Base-by-base conservation (phyloP, 139 green algal species). In the Astrephomene gubernaculifera region DNA sequence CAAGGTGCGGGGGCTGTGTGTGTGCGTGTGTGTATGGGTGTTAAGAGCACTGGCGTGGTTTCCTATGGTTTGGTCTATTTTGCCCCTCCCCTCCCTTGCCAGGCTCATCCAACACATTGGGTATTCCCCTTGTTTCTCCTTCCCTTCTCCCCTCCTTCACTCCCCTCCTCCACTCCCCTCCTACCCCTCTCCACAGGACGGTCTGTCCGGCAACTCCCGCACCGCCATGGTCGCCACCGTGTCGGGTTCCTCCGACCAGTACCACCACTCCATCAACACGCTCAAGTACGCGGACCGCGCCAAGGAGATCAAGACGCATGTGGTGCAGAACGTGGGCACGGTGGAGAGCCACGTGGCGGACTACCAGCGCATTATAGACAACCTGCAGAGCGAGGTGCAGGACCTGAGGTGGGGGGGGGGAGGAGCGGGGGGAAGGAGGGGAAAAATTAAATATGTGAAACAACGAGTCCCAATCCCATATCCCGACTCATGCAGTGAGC, bases 221-320 rank as follows among this genome's bases (percentile, higher is more conserved):
- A 98, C 95, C 6, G 91, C 89, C n/a, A 98, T 98, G 96, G 93
- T 98, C 31, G 93, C 96, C 41, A 97, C 93, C 1, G 91, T 98
- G 14, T 85, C 82, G 9, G 86, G 88, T 10, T 72, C 90, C 31
- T 79, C 65, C 60, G 89, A 95, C 54, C 94, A 98, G 85, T 98
- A 97, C 85, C 89, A 96, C 61, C 93, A 98, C 90, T 96, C 92
- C 27, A 92, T 94, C 64, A 92, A 90, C 88, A 94, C 92, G 9
- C 91, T 95, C 31, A 94, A 93, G 85, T 93, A 87, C 69, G 89
- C 89, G 53, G 88, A 92, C 81, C 41, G 95, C 0, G 95, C 95
- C 45, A 98, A 98, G 89, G 95, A 97, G 87, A 98, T 98, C 91
- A 97, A 98, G 89, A 98, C 95, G 4, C 93, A 96, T 71, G 88